Base-by-base conservation (phyloP, 805 yeast species). In the Spathaspora girioi region DNA sequence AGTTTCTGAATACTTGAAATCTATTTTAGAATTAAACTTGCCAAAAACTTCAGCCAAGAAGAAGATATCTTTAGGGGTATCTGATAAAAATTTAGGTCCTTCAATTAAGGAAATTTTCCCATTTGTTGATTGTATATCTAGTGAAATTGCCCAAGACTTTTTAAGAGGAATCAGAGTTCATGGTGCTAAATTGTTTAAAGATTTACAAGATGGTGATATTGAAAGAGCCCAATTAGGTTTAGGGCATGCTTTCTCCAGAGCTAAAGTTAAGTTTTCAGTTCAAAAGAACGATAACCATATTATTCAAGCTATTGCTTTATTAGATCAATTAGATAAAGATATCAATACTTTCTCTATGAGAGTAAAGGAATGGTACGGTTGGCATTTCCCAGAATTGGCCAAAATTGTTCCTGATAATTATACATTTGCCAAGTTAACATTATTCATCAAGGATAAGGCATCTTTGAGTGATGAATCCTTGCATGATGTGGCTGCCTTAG, bases 261-360 rank as follows among this genome's bases (percentile, higher is more conserved):
- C 97, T 62, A 94, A 94, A 79, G 99, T 94, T 69, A 94, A 94
- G 93, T 94, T 94, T 71, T 87, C 96, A 48, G 98, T 96, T 52
- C 97, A 92, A 76, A 94, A 94, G 82, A 94, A 94, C 73, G 99
- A 94, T 75, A 94, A 94, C 81, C 99, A 94, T 75, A 94, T 94
- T 69, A 94, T 94, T 69, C 99, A 94, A 80, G 97, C 99, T 49
- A 94, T 94, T 77, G 97, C 99, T 47, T 80, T 93, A 61, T 82
- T 94, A 65, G 99, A 96, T 69, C 97, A 94, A 76, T 84, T 94
- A 65, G 99, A 94, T 77, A 96, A 96, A 78, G 99, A 94, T 70
- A 87, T 94, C 73, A 94, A 94, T 80, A 92, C 97, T 54, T 94
- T 89, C 71, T 86, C 97, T 53, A 91, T 91, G 97, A 85, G 97